Conservation (phyloP, 805 yeast genomes). For the Nakazawaea holstii region DNA sequence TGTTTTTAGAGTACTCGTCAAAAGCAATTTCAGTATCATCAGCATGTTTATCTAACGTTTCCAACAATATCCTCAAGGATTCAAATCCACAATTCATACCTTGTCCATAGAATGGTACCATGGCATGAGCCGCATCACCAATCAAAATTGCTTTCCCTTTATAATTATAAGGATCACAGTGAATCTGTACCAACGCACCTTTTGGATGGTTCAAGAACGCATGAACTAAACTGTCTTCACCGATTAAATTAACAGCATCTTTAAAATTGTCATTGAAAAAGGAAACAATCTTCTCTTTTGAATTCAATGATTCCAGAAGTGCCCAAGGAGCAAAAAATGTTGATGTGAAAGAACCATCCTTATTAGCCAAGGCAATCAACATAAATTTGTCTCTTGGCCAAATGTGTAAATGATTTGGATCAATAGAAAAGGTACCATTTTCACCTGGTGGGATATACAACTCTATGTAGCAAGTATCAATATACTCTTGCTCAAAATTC, state of each 20-base stretch:
- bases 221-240: conserved; percentile 42
- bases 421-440: conserved; percentile 40
- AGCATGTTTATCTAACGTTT: conserved; percentile 32
- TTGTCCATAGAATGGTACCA: conserved; percentile 98
- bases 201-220: conserved; percentile 60
- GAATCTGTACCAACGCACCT: conserved; percentile 73
- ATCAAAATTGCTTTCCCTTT: conserved; percentile 59
- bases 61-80: conserved; percentile 68
- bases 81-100: conserved; percentile 97
- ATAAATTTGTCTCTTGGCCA: conserved; percentile 88
- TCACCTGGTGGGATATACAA: conserved; percentile 62
- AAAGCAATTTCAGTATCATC: conserved; percentile 46
- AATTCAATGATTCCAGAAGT: conserved; percentile 47
- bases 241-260: conserved; percentile 70
- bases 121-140: conserved; percentile 94
- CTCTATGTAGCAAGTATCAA: conserved; percentile 81
- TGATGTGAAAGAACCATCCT: conserved; percentile 82
- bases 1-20: conserved; percentile 40
- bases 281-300: conserved; percentile 29
- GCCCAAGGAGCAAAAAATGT: conserved; percentile 84
- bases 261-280: conserved; percentile 64
- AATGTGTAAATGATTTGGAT: conserved; percentile 78
- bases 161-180: conserved; percentile 64
- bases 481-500: conserved; percentile 70
- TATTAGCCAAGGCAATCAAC: conserved; percentile 86